phyloP scores from a whole-genome alignment of 2,329 filamentous ascomycete genomes.

The Fusarium guadeloupense region DNA sequence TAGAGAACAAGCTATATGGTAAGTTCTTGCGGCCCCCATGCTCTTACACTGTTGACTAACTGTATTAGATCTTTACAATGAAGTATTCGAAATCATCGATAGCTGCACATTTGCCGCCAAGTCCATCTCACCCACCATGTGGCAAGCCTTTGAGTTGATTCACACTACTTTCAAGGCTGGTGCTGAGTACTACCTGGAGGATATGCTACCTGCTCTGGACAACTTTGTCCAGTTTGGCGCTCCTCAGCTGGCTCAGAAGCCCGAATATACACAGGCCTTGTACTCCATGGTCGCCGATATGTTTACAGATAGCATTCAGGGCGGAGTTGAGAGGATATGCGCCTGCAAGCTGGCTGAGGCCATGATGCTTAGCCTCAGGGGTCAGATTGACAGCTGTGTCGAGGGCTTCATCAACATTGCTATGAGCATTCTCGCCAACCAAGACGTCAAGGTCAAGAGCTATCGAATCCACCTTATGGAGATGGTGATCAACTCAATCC shows the following conservation, averaged over 20 bases:
- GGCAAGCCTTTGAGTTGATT: constrained; percentile 96
- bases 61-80: constrained; percentile 86
- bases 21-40: constrained; percentile 42
- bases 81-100: constrained; percentile 98
- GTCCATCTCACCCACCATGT: constrained; percentile 95
- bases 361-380: constrained; percentile 93
- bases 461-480: constrained; percentile 98
- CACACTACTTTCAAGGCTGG: constrained; percentile 97
- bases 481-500: constrained; percentile 97
- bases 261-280: constrained; percentile 85
- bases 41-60: constrained; percentile 29
- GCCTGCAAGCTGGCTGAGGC: constrained; percentile 97
- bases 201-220: constrained; percentile 97
- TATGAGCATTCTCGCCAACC: constrained; percentile 80
- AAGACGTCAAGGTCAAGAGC: constrained; percentile 87
- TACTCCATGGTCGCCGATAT: constrained; percentile 96
- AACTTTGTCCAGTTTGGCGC: constrained; percentile 97
- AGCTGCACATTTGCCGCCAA: constrained; percentile 99
- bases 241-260: constrained; percentile 81
- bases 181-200: constrained; percentile 95
- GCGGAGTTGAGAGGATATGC: constrained; percentile 93
- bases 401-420: constrained; percentile 89
- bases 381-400: constrained; percentile 87
- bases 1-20: constrained; percentile 98
- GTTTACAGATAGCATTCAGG: constrained; percentile 91